Base-by-base conservation (phyloP, 495 filamentous ascomycete genomes). In the Trichoderma virens region DNA sequence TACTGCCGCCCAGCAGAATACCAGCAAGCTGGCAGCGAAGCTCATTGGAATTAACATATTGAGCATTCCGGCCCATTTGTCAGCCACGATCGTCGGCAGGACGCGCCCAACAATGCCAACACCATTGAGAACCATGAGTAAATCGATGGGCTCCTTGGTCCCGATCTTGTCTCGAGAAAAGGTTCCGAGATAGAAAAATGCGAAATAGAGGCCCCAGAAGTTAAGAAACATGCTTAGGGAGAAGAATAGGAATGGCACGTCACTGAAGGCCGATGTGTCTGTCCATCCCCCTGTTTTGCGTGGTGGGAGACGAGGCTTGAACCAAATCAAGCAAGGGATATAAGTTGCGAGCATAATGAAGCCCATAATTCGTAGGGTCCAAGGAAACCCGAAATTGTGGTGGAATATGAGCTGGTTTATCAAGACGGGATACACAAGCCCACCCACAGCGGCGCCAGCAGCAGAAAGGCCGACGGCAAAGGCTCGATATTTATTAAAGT, bases 401-500 rank as follows among this genome's bases (percentile, higher is more conserved):
- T 77, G 81, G 7, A 84, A 80, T 3, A 86, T 73, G 9, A 71
- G 74, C 9, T 23, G 28, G 64, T 85, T 74, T 32, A 86, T 70
- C 39, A 82, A 76, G 1, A 86, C 71, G 0, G 85, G 85, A 60
- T 86, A 86, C 2, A 79, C 71, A 32, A 85, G 75, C 8, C 85
- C 83, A 28, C 89, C 88, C 5, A 82, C 85, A 3, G 83, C 82
- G n/a, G 80, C 82, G 0, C 89, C 89, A 0, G 78, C 80, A 0
- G 85, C 82, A 0, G 75, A 78, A 9, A 89, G 72, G 0, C 85
- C 86, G 27, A 90, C 78, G 0, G 88, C 90, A 16, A 90, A 72
- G 1, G 80, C 79, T 8, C 86, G 81, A 27, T 82, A 84, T 67
- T 75, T 83, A 16, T 75, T 79, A 68, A 94, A 94, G 68, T 92